These are phyloP conservation scores for Tulasnella sp. DNA, from an alignment of 768 basidiomycete species.

Conservation along the genomic window DNA sequence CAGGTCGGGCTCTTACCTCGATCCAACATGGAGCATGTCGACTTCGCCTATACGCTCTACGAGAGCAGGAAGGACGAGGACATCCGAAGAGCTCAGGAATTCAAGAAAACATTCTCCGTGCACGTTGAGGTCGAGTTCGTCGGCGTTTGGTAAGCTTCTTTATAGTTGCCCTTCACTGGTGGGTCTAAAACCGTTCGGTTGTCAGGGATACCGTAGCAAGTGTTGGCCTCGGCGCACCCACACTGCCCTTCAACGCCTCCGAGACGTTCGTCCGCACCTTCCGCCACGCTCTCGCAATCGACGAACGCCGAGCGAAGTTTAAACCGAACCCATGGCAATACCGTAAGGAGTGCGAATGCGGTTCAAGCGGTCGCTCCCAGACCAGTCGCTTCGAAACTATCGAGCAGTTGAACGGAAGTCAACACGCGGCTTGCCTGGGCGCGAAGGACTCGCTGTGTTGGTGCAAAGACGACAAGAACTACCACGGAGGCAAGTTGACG, in stretches of 20 bases:
- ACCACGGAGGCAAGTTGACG: background rate
- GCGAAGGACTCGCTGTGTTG: background rate
- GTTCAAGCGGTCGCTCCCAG: background rate
- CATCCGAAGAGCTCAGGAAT: conserved; percentile 45
- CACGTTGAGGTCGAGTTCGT: conserved; percentile 73
- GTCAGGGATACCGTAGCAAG: conserved; percentile 29
- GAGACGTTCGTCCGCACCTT: conserved; percentile 38
- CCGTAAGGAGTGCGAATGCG: background rate
- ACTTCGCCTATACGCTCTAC: conserved; percentile 75
- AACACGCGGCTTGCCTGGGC: no score
- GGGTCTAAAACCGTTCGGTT: background rate
- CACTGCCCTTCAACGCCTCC: background rate
- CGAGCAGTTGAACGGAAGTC: background rate
- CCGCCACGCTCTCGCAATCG: conserved; percentile 42
- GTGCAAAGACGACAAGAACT: background rate
- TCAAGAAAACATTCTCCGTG: conserved; percentile 69
- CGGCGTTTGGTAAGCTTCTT: conserved; percentile 65
- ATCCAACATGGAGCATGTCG: conserved; percentile 65
- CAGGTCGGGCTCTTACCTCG: conserved; percentile 65
- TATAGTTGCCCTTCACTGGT: background rate
- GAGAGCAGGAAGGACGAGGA: conserved; percentile 42
- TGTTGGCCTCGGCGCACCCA: background rate
- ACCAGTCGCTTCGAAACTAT: background rate
- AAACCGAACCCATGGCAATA: conserved; percentile 37
- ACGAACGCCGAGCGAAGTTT: conserved; percentile 42